Evolutionary conservation across 2,329 filamentous ascomycete species (phyloP), one percentile per base, ranked within the genome.

Genomic region (Fusarium palustre): DNA sequence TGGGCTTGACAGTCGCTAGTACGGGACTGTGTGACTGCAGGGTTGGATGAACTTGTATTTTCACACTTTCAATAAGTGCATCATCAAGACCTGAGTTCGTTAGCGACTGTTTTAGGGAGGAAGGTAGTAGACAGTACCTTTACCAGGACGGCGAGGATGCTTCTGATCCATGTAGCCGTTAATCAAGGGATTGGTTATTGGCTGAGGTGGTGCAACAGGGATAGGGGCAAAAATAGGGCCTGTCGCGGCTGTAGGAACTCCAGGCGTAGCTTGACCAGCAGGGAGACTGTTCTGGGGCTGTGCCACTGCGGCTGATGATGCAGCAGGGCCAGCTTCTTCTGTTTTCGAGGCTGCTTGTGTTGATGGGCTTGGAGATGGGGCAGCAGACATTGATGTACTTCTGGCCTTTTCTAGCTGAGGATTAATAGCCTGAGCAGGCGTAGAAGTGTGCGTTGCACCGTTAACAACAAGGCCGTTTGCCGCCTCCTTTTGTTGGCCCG

Each of bases 21-120:
- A 91, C 89, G 28, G 87, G 88, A 28, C 86, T 86, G 11, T 88
- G 82, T 4, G 89, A 78, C 50, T 87, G 87, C 42, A 93, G 82
- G 13, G 85, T 85, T 1, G 91, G 90, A 75, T 95, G 91, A 10
- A 90, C 90, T 58, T 86, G 84, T 18, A 94, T 81, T 39, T 85
- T 87, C 25, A 95, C 81, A 54, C 87, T 88, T 7, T 86, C 87
- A 50, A 95, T 86, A 43, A 95, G 83, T 28, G 91, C 90, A 77
- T 92, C 86, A 36, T 84, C 78, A 45, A 83, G 71, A 67, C 82
- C 86, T 89, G 49, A 0, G 36, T 33, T 55, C 62, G 55, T 81
- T 68, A 78, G 75, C 30, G 50, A 11, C 11, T n/a, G 33, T 8
- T 9, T 4, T 7, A 9, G 18, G 31, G 7, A 28, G 11, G n/a